Base-by-base conservation (phyloP, 2,329 filamentous ascomycete genomes). In the Fusarium sp. region DNA sequence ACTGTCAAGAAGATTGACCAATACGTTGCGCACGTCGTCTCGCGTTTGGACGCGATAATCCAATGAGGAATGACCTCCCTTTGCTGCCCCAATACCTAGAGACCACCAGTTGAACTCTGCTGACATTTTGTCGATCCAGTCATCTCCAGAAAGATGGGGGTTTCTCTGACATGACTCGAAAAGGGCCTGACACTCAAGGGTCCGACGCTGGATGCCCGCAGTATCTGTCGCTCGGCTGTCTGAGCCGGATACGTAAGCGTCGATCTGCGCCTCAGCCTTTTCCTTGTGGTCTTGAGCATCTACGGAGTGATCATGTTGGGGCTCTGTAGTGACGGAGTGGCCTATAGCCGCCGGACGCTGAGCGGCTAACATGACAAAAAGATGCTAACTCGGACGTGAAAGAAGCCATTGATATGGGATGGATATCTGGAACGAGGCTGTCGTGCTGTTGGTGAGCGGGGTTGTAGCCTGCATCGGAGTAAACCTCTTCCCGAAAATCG, bases 101-200 rank as follows among this genome's bases (percentile, higher is more conserved):
- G 57, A 60, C 57, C 57, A 60, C 57, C 57, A 60, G 35, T 45
- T 60, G 25, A 60, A 60, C 37, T 60, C 57, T 18, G 57, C 57
- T 18, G 35, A n/a, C 35, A 60, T 60, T 8, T 60, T 60, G 25
- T 60, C 57, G 18, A 60, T 32, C 57, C 27, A 60, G 16, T 60
- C 57, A 32, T 39, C 27, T 9, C 27, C 57, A 18, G 35, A 60
- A 13, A 45, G 57, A 43, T 20, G 13, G 2, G 35, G 3, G n/a
- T 11, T n/a, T 8, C 10, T 18, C 23, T 27, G 45, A 14, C 25
- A 50, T 2, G 45, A n/a, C 16, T 50, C 45, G 16, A 50, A 50
- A 50, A 50, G 45, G 5, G 16, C 45, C 2, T n/a, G 45, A 9
- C 45, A 50, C 23, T n/a, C 16, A 6, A 50, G 5, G 0, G 45